Evolutionary conservation across 768 basidiomycete species (phyloP).

Genomic region (Rhodotorula graminis): DNA sequence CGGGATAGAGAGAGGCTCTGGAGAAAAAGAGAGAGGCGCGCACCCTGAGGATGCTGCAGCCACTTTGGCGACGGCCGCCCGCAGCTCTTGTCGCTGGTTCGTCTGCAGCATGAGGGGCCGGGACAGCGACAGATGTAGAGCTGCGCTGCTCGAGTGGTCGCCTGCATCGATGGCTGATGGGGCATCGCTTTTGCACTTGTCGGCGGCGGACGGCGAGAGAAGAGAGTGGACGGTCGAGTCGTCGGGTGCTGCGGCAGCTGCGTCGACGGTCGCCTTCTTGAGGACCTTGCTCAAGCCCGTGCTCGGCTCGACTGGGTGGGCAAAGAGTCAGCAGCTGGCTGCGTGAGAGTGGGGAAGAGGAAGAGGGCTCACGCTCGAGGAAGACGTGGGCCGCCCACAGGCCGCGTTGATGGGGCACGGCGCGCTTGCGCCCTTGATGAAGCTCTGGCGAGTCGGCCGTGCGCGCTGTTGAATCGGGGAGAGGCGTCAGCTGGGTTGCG

Average conservation of each 20-base stretch:
- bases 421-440: slow-evolving; percentile 77
- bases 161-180: slow-evolving; percentile 46
- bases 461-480: not conserved
- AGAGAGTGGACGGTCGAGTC: not conserved
- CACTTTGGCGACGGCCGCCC: slow-evolving; percentile 56
- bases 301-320: not conserved
- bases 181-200: too few relatives aligned
- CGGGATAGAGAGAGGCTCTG: too few relatives aligned
- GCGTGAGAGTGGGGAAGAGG: not conserved
- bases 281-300: not conserved
- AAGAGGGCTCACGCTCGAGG: slow-evolving; percentile 53
- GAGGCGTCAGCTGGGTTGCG: too few relatives aligned
- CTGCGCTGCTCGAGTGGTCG: slow-evolving; percentile 52
- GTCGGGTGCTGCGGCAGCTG: not conserved
- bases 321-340: too few relatives aligned
- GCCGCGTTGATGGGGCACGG: slow-evolving; percentile 74
- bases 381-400: slow-evolving; percentile 79
- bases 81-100: slow-evolving; percentile 72
- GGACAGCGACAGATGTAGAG: slow-evolving; percentile 80
- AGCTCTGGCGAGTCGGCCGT: slow-evolving; percentile 61
- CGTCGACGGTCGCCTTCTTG: not conserved
- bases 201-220: slow-evolving; percentile 45
- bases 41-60: slow-evolving; percentile 56
- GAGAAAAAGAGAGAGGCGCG: slow-evolving; percentile 16
- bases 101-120: slow-evolving; percentile 72